Evolutionary conservation across 179 eudicot genomes (phyloP).

Genomic region (Pouteria campechiana): DNA sequence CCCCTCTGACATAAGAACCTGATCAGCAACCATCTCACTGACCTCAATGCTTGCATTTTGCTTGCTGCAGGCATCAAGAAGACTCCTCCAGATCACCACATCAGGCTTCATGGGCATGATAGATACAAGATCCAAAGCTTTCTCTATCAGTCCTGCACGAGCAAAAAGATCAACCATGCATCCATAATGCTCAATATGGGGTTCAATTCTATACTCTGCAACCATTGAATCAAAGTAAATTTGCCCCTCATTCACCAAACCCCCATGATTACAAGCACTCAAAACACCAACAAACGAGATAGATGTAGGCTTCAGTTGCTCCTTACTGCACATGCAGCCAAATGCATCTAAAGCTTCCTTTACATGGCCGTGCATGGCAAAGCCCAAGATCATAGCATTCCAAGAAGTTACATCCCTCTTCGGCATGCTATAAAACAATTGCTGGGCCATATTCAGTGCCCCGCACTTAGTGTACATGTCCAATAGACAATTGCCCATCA

Average conservation of each 20-base stretch:
- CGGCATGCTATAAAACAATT: slow-evolving; percentile 48
- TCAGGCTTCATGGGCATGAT: slow-evolving; percentile 82
- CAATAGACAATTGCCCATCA: slow-evolving; percentile 45
- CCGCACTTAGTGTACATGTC: slow-evolving; percentile 87
- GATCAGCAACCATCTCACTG: slow-evolving; percentile 46
- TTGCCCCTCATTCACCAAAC: slow-evolving; percentile 50
- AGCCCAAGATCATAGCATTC: slow-evolving; percentile 68
- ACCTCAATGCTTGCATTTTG: slow-evolving; percentile 33
- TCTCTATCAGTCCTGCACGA: slow-evolving; percentile 49
- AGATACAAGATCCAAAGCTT: slow-evolving; percentile 46
- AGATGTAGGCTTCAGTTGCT: slow-evolving; percentile 44
- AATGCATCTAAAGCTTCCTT: slow-evolving; percentile 35
- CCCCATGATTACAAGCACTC: slow-evolving; percentile 70
- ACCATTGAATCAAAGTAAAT: slow-evolving; percentile 47
- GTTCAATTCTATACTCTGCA: slow-evolving; percentile 39
- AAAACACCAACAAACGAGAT: slow-evolving; percentile 67
- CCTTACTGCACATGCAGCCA: slow-evolving; percentile 30
- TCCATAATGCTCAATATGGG: slow-evolving; percentile 81
- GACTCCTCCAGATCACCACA: slow-evolving; percentile 66
- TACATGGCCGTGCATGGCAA: slow-evolving; percentile 55
- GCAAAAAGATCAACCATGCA: slow-evolving; percentile 79
- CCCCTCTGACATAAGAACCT: slow-evolving; percentile 39
- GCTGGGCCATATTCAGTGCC: slow-evolving; percentile 35
- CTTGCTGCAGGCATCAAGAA: slow-evolving; percentile 75
- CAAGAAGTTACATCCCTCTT: slow-evolving; percentile 52